Evolutionary conservation across 2,329 filamentous ascomycete species (phyloP).

Genomic region (Aphanocladium album): DNA sequence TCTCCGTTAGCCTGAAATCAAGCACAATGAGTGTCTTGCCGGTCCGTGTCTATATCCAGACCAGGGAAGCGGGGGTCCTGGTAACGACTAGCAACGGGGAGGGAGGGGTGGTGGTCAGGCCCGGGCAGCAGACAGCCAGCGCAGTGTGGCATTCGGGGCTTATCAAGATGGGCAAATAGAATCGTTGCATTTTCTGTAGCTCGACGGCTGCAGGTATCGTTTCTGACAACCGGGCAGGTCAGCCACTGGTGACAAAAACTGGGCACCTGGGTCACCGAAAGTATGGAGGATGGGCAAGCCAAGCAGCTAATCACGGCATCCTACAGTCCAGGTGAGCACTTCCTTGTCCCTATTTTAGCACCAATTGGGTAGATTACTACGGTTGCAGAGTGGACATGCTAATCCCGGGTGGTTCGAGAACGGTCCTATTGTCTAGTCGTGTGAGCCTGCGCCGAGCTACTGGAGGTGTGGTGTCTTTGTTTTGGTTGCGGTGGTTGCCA

Average conservation of each 20-base stretch:
- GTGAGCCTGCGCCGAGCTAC: neutral
- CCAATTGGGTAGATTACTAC: neutral
- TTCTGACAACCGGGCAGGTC: neutral
- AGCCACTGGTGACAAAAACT: neutral
- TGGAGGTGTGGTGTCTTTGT: neutral
- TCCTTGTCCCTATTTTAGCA: neutral
- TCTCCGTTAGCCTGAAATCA: neutral
- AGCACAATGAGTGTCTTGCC: conserved; percentile 1
- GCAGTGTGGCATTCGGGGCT: neutral
- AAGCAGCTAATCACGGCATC: too few relatives aligned
- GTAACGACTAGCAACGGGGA: conserved; percentile 10
- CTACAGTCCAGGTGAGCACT: neutral
- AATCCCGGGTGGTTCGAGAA: conserved; percentile 4
- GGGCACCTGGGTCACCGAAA: neutral
- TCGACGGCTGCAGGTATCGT: neutral
- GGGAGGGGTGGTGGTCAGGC: neutral
- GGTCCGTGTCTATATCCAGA: conserved; percentile 3
- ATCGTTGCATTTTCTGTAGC: neutral
- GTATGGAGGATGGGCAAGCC: too few relatives aligned
- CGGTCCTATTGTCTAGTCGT: conserved; percentile 6
- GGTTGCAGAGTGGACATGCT: neutral
- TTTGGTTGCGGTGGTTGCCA: conserved; percentile 9
- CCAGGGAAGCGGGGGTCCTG: conserved; percentile 7
- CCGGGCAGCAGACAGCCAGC: neutral
- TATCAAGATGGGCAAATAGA: neutral